phyloP scores from a whole-genome alignment of 805 yeast genomes.

The Metahyphopichia silvanorum region DNA sequence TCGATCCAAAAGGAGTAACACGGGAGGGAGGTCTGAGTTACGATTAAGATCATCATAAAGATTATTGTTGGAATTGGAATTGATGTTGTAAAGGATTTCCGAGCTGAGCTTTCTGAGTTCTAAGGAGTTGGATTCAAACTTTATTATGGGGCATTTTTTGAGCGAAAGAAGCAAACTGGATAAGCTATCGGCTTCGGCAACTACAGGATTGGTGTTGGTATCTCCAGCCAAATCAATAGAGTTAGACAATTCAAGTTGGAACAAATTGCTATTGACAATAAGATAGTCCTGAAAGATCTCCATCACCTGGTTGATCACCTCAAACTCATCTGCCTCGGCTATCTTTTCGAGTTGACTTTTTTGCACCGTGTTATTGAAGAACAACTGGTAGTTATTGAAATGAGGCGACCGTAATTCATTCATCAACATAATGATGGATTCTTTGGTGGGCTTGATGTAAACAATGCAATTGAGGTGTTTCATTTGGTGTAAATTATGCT shows the following conservation, averaged over 20 bases:
- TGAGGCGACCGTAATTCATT: conserved; percentile 76
- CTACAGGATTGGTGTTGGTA: conserved; percentile 28
- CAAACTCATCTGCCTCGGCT: conserved; percentile 89
- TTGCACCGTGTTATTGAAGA: conserved; percentile 70
- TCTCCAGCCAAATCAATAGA: conserved; percentile 28
- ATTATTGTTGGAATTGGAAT: conserved; percentile 50
- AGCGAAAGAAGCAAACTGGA: conserved; percentile 64
- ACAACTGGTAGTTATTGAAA: conserved; percentile 73
- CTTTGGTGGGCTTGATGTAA: conserved; percentile 70
- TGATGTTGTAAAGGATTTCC: conserved; percentile 57
- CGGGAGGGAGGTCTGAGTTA: conserved; percentile 62
- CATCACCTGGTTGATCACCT: conserved; percentile 68
- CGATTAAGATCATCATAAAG: conserved; percentile 65
- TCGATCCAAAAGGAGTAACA: conserved; percentile 75
- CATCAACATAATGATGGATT: conserved; percentile 55
- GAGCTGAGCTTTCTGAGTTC: conserved; percentile 63
- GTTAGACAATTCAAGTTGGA: conserved; percentile 18
- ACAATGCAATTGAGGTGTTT: conserved; percentile 75
- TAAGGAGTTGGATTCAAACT: conserved; percentile 72
- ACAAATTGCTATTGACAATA: conserved; percentile 68
- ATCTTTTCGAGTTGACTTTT: conserved; percentile 79
- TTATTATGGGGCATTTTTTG: conserved; percentile 73
- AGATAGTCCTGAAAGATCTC: conserved; percentile 85
- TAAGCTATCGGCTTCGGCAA: conserved; percentile 38
- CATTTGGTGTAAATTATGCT: conserved; percentile 63